Evolutionary conservation across 148 eudicot species (phyloP), one percentile per base, ranked within the genome.

Genomic region (Dianthus caryophyllus): DNA sequence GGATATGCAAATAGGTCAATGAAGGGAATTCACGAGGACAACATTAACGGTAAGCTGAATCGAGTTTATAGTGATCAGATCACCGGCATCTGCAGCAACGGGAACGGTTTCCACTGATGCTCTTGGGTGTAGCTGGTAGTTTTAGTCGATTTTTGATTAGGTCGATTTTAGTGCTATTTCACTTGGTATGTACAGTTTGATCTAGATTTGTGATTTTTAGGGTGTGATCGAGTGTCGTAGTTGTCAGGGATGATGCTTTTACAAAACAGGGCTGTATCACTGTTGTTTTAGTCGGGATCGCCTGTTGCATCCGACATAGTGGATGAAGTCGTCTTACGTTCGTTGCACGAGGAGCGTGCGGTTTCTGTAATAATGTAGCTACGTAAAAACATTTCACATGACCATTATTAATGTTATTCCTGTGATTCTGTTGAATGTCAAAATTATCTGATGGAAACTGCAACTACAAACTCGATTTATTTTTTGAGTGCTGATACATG

Each of bases 201-300:
- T 49, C n/a, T n/a, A n/a, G n/a, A n/a, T n/a, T n/a, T n/a, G n/a
- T n/a, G n/a, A n/a, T 21, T 11, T 17, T 66, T 47, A 59, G 38
- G 55, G 55, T 46, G 67, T 63, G 39, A 63, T 66, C 64, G 29
- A 73, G 73, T 68, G 18, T 61, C 41, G 27, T 74, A 74, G 73
- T 58, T 67, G 57, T 61, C 66, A n/a, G 67, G 60, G 51, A 71
- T 39, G 54, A 67, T 71, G 67, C 68, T 47, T n/a, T n/a, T 53
- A 63, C 68, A 21, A 72, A n/a, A 13, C 72, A 77, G 79, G 78
- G 94, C 86, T 69, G 76, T 67, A 69, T 78, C 74, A 83, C 80
- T 80, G 80, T 74, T 67, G 62, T 88, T 88, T 88, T 81, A 46
- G 70, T 78, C 50, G 78, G 87, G 94, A 77, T 66, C 84, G 69